Percentiles rank a stretch among this genome's conserved stretches.
phyloP scores from a whole-genome alignment of 2,329 filamentous ascomycete genomes.

The Penicillium nordicum region DNA sequence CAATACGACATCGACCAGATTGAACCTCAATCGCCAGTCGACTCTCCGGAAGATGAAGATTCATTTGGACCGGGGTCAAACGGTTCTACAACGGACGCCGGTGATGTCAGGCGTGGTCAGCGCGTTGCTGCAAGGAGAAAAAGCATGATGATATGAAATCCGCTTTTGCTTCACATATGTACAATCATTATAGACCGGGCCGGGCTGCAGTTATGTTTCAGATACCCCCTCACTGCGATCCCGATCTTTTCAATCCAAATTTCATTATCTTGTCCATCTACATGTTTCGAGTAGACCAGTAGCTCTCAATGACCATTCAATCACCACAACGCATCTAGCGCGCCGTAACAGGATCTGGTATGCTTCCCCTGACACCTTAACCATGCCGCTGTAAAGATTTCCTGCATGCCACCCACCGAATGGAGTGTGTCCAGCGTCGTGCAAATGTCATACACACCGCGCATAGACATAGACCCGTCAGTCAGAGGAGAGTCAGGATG shows the following conservation, averaged over 20 bases:
- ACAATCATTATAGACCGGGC: slow-evolving; percentile 12
- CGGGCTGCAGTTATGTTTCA: slow-evolving; percentile 18
- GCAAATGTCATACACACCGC: background rate
- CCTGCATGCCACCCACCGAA: no score
- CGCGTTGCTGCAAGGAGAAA: slow-evolving; percentile 35
- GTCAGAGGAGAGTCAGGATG: background rate
- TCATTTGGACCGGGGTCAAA: background rate
- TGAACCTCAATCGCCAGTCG: slow-evolving; percentile 1
- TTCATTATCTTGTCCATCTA: background rate
- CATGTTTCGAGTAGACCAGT: background rate
- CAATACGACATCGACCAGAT: slow-evolving; percentile 3
- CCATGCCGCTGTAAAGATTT: background rate
- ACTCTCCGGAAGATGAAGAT: slow-evolving; percentile 15
- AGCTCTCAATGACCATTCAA: background rate
- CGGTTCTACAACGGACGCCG: background rate
- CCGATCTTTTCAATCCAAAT: slow-evolving; percentile 1
- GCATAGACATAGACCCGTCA: background rate
- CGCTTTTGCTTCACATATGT: slow-evolving; percentile 10
- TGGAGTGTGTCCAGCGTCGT: background rate
- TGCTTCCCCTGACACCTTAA: background rate
- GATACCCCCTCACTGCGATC: slow-evolving; percentile 21
- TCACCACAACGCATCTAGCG: background rate
- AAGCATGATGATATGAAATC: slow-evolving; percentile 41
- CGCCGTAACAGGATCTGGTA: background rate
- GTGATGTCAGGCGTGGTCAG: slow-evolving; percentile 24